Evolutionary conservation across 768 basidiomycete species (phyloP).

Genomic region (Russula emetica): DNA sequence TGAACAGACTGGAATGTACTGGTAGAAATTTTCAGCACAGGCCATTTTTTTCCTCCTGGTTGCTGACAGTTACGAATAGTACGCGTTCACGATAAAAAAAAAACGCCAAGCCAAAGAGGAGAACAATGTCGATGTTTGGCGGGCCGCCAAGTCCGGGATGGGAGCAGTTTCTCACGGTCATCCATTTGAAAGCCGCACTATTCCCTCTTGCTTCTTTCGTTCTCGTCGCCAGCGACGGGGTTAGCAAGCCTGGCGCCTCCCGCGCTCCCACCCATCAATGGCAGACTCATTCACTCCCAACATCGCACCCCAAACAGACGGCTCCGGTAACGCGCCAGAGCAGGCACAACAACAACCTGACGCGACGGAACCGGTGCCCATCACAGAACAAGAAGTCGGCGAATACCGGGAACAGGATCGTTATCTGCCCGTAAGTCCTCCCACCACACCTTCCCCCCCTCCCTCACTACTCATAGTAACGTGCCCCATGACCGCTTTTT

Average conservation of each 20-base stretch:
- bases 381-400: conserved; percentile 90
- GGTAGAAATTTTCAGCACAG: too few relatives aligned
- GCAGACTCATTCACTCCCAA: conserved; percentile 23
- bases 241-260: conserved; percentile 18
- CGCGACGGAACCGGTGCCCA: conserved; percentile 55
- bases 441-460: neutral
- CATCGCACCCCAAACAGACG: conserved; percentile 27
- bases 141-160: neutral
- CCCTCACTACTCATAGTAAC: neutral
- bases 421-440: conserved; percentile 74
- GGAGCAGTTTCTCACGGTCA: conserved; percentile 13
- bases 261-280: conserved; percentile 23
- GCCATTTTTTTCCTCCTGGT: neutral
- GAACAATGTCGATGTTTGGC: too few relatives aligned
- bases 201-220: neutral
- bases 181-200: conserved; percentile 2
- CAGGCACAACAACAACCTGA: conserved; percentile 30
- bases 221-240: conserved; percentile 4
- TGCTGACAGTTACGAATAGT: too few relatives aligned
- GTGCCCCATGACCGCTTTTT: neutral
- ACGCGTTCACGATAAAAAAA: too few relatives aligned
- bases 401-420: conserved; percentile 95
- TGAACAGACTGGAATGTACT: too few relatives aligned
- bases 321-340: conserved; percentile 31
- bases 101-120: too few relatives aligned